phyloP scores from a whole-genome alignment of 306 rosid species.

The Cucurbita argyrosperma region DNA sequence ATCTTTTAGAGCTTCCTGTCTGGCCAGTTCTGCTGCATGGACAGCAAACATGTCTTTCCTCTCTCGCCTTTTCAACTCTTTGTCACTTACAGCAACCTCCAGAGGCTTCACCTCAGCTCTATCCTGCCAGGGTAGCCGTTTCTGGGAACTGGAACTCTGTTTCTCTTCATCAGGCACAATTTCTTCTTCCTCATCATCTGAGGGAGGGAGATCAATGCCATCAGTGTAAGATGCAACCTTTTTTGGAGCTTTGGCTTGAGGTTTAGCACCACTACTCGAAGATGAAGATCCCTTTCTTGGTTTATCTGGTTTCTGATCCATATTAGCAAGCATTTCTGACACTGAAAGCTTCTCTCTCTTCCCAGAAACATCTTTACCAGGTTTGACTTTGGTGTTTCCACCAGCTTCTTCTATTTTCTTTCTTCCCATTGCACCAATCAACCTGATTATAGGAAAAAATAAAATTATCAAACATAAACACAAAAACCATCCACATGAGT shows the following conservation, averaged over 20 bases:
- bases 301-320: constrained; percentile 33
- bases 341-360: constrained; percentile 11
- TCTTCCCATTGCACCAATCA: constrained; percentile 8
- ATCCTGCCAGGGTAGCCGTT: constrained; percentile 14
- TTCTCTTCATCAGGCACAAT: constrained; percentile 17
- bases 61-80: constrained; percentile 39
- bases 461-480: not conserved
- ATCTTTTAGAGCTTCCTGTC: constrained; percentile 44
- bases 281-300: constrained; percentile 24
- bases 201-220: constrained; percentile 49
- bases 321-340: constrained; percentile 21
- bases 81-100: constrained; percentile 25
- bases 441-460: not conserved
- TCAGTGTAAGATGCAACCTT: constrained; percentile 20
- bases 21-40: constrained; percentile 33
- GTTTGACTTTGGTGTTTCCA: not conserved
- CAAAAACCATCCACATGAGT: not conserved
- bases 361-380: constrained; percentile 6
- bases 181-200: constrained; percentile 48
- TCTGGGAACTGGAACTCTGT: constrained; percentile 6
- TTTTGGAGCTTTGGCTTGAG: constrained; percentile 30
- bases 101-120: constrained; percentile 21
- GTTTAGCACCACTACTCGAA: constrained; percentile 9
- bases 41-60: constrained; percentile 50
- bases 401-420: constrained; percentile 9